Evolutionary conservation across 2,329 filamentous ascomycete species (phyloP).

Genomic region (Tolypocladium ovalisporum): DNA sequence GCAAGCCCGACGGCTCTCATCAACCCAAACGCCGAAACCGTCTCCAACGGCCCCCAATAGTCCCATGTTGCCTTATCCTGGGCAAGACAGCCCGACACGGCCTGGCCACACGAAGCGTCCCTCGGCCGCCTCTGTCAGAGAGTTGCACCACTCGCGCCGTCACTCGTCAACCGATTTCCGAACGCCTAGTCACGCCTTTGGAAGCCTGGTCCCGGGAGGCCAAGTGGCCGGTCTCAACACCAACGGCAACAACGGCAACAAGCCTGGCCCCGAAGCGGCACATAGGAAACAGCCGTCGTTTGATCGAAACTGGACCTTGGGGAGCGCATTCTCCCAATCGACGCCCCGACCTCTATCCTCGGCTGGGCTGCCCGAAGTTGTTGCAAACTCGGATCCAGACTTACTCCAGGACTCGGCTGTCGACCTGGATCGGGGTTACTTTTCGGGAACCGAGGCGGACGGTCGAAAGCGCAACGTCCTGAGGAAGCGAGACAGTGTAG

Average conservation of each 20-base stretch:
- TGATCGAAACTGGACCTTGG: slow-evolving; percentile 59
- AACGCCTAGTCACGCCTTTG: slow-evolving; percentile 14
- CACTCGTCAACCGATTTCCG: slow-evolving; percentile 79
- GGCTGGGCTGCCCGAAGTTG: slow-evolving; percentile 35
- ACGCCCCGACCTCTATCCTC: slow-evolving; percentile 40
- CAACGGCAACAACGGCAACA: slow-evolving; percentile 32
- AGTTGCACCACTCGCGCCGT: slow-evolving; percentile 72
- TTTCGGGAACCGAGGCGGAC: slow-evolving; percentile 80
- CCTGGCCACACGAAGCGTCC: slow-evolving; percentile 47
- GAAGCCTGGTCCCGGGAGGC: slow-evolving; percentile 8
- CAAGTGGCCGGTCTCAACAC: slow-evolving; percentile 28
- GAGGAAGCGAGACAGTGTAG: slow-evolving; percentile 60
- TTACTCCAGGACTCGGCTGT: slow-evolving; percentile 33
- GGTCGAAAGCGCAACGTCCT: slow-evolving; percentile 65
- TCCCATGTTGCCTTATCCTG: slow-evolving; percentile 24
- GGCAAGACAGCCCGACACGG: slow-evolving; percentile 34
- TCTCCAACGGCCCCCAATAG: slow-evolving; percentile 33
- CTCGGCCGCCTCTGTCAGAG: slow-evolving; percentile 72
- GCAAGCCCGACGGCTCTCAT: slow-evolving; percentile 37
- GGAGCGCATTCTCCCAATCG: slow-evolving; percentile 31
- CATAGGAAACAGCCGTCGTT: slow-evolving; percentile 61
- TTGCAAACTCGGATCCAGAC: slow-evolving; percentile 23
- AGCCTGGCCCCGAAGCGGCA: slow-evolving; percentile 25
- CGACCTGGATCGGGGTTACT: slow-evolving; percentile 81
- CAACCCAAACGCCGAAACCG: slow-evolving; percentile 35